phyloP scores from a whole-genome alignment of 768 basidiomycete species.

The Hortiboletus campestris region DNA sequence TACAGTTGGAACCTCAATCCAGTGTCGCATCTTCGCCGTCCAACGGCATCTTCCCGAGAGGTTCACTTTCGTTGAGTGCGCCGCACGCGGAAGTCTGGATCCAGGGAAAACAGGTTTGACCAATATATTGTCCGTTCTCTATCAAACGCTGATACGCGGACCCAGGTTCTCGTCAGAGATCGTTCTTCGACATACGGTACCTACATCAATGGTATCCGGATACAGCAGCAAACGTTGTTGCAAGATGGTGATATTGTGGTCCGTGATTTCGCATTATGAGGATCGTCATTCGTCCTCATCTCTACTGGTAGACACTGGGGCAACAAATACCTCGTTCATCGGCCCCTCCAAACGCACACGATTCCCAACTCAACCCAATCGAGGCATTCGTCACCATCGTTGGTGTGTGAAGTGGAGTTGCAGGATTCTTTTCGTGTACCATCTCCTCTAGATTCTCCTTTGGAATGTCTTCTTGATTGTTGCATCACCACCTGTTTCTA shows the following conservation, averaged over 20 bases:
- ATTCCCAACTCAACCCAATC: constrained; percentile 46
- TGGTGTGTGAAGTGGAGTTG: constrained; percentile 24
- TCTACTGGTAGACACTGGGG: constrained; percentile 39
- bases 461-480: not conserved
- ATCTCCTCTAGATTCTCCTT: not conserved
- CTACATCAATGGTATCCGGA: constrained; percentile 43
- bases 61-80: constrained; percentile 39
- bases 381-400: constrained; percentile 40
- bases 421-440: not conserved
- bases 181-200: constrained; percentile 47
- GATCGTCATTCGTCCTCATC: constrained; percentile 3
- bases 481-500: not conserved
- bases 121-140: constrained; percentile 1
- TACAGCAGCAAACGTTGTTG: constrained; percentile 37
- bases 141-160: constrained; percentile 7
- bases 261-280: constrained; percentile 12
- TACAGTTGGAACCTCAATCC: constrained; percentile 36
- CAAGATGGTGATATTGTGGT: constrained; percentile 46
- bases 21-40: constrained; percentile 20
- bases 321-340: constrained; percentile 36
- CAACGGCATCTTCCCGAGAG: constrained; percentile 45
- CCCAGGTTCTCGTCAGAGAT: constrained; percentile 47
- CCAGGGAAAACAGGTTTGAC: constrained; percentile 40
- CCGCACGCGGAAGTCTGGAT: constrained; percentile 49
- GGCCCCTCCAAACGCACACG: constrained; percentile 39